Conservation (phyloP, 768 basidiomycete genomes). For the Boletus subparvulus region DNA sequence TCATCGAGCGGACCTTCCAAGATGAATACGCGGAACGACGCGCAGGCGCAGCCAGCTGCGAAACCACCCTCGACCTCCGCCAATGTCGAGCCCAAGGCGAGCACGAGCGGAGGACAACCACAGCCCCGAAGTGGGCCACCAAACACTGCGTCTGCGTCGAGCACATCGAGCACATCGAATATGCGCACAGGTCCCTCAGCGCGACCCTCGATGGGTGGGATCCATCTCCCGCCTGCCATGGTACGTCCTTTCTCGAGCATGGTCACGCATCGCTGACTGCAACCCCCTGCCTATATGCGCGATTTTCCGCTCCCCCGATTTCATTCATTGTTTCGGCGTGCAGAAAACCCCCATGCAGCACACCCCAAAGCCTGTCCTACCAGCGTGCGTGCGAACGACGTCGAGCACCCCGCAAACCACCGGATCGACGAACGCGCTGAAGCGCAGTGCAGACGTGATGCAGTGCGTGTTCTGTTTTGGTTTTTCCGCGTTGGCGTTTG, state of each 20-base stretch:
- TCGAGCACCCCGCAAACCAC: constrained; percentile 1
- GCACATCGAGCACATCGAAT: background rate
- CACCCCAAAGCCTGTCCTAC: background rate
- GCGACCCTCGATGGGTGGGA: constrained; percentile 45
- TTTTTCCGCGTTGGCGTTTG: background rate
- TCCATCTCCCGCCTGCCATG: constrained; percentile 47
- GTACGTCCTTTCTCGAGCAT: constrained; percentile 30
- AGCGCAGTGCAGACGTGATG: constrained; percentile 37
- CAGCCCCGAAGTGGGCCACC: background rate
- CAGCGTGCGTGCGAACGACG: constrained; percentile 9
- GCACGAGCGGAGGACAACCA: background rate
- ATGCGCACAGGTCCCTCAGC: background rate
- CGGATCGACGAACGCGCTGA: constrained; percentile 21
- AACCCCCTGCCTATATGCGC: constrained; percentile 5
- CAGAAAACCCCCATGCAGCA: constrained; percentile 15
- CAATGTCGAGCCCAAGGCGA: background rate
- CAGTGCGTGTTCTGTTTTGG: constrained; percentile 20
- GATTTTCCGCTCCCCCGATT: background rate
- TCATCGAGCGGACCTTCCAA: background rate
- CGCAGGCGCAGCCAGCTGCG: background rate
- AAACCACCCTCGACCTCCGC: background rate
- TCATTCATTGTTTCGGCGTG: background rate
- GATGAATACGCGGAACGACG: background rate
- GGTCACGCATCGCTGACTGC: background rate
- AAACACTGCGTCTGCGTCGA: background rate